Evolutionary conservation across 2,329 filamentous ascomycete species (phyloP).

Genomic region (Dissoconium aciculare): DNA sequence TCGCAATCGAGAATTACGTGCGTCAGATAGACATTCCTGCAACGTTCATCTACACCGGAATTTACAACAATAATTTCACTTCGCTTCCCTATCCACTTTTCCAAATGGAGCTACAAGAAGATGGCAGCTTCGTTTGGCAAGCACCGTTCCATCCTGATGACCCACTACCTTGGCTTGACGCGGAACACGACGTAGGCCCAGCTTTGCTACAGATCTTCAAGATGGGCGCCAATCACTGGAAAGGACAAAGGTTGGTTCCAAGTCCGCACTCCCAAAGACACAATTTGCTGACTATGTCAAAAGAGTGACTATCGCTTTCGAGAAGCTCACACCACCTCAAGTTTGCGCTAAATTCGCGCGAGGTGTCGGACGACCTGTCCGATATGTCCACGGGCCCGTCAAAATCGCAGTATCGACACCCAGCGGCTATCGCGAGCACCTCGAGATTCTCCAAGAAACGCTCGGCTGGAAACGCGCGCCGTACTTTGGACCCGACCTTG

Average conservation of each 20-base stretch:
- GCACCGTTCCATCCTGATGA: constrained; percentile 85
- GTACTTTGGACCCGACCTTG: constrained; percentile 47
- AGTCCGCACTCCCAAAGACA: constrained; percentile 6
- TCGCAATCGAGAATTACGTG: constrained; percentile 82
- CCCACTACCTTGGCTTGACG: constrained; percentile 86
- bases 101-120: constrained; percentile 75
- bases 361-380: constrained; percentile 62
- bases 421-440: constrained; percentile 72
- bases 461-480: constrained; percentile 45
- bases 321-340: constrained; percentile 70
- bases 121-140: constrained; percentile 82
- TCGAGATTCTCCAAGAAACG: constrained; percentile 49
- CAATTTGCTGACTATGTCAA: constrained; percentile 3
- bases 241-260: constrained; percentile 46
- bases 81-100: constrained; percentile 84
- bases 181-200: constrained; percentile 88
- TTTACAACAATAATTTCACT: constrained; percentile 99
- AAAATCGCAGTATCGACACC: constrained; percentile 77
- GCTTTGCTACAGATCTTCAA: constrained; percentile 90
- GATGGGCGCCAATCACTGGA: constrained; percentile 76
- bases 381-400: constrained; percentile 64
- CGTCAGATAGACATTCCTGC: constrained; percentile 66
- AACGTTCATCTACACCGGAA: constrained; percentile 90
- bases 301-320: constrained; percentile 79
- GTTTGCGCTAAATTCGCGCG: constrained; percentile 66